Conservation (phyloP, 1,284 basidiomycete species). For the Trichosporon faecale region DNA sequence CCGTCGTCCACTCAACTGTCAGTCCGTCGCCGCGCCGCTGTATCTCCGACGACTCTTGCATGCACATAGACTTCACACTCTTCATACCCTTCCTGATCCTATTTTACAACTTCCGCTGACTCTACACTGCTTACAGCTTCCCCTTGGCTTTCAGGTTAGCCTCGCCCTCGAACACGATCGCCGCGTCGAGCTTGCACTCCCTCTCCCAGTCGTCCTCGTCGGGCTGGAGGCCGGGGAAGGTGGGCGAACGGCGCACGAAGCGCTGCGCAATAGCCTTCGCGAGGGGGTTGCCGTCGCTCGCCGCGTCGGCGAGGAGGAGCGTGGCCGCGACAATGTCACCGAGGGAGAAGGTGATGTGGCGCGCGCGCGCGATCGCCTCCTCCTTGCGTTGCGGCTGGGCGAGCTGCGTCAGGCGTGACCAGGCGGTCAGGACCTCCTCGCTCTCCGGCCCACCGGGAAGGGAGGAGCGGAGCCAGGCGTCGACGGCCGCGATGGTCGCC, state of each 20-base stretch:
- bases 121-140: conserved; percentile 11
- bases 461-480: conserved; percentile 13
- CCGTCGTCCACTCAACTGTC: neutral
- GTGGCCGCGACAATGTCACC: conserved; percentile 21
- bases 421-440: conserved; percentile 5
- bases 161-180: conserved; percentile 23
- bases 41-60: neutral
- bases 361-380: conserved; percentile 17
- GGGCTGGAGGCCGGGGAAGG: conserved; percentile 2
- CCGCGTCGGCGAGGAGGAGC: conserved; percentile 21
- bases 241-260: conserved; percentile 11
- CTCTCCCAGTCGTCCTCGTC: conserved; percentile 14
- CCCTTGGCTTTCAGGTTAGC: conserved; percentile 1
- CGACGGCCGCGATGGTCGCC: conserved; percentile 1
- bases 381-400: conserved; percentile 4
- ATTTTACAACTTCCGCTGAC: neutral
- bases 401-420: neutral
- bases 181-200: conserved; percentile 18
- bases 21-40: neutral
- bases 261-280: conserved; percentile 19
- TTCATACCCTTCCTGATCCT: neutral
- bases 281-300: conserved; percentile 18
- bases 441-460: neutral
- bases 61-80: neutral
- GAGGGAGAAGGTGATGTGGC: conserved; percentile 16